Evolutionary conservation across 2,329 filamentous ascomycete species (phyloP).

Genomic region (Thermoascus crustaceus): DNA sequence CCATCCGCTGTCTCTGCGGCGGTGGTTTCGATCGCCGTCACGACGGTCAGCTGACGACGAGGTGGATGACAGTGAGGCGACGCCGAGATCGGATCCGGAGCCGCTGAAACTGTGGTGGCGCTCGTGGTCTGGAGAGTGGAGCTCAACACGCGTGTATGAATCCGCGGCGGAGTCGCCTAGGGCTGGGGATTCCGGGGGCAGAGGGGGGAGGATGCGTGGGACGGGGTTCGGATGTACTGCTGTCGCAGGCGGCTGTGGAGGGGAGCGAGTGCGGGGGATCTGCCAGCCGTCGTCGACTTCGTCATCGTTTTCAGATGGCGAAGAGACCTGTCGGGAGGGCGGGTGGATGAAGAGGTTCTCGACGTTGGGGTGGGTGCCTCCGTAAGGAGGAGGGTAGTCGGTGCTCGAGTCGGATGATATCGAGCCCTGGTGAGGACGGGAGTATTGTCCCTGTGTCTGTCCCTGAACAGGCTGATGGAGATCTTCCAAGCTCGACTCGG

Average conservation of each 20-base stretch:
- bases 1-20: conserved; percentile 22
- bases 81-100: conserved; percentile 16
- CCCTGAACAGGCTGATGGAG: too few relatives aligned
- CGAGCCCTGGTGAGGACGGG: conserved; percentile 15
- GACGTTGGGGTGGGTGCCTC: not conserved
- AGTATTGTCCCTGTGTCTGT: conserved; percentile 10
- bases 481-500: conserved; percentile 13
- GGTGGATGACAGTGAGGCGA: conserved; percentile 17
- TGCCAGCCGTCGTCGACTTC: conserved; percentile 13
- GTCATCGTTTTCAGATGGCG: conserved; percentile 11
- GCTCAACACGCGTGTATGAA: conserved; percentile 5
- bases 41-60: conserved; percentile 4
- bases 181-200: conserved; percentile 21
- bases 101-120: conserved; percentile 5
- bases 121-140: conserved; percentile 3
- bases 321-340: conserved; percentile 7
- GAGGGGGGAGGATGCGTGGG: conserved; percentile 12
- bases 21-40: too few relatives aligned
- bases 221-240: conserved; percentile 24
- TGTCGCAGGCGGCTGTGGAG: conserved; percentile 12
- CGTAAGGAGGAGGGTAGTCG: conserved; percentile 3
- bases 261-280: conserved; percentile 4
- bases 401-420: conserved; percentile 17
- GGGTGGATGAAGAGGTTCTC: conserved; percentile 10
- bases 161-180: conserved; percentile 3